Evolutionary conservation across 2,329 filamentous ascomycete species (phyloP).

Genomic region (Periconia sp.): DNA sequence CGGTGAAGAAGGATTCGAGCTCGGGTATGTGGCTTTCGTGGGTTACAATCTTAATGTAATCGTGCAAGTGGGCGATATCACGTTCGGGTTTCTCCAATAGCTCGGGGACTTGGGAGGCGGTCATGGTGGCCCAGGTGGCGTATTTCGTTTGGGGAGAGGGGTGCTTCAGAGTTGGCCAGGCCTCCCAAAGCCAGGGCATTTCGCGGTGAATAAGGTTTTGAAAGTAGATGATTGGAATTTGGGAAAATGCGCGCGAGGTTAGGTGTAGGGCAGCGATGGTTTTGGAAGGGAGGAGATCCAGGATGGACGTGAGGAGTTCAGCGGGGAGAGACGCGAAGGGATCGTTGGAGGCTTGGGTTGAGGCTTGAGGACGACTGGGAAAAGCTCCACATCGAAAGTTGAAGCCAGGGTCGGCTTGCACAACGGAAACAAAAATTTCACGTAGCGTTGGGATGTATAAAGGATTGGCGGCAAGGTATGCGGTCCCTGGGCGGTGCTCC

Average conservation of each 20-base stretch:
- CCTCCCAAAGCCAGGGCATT: slow-evolving; percentile 30
- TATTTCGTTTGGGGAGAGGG: slow-evolving; percentile 1
- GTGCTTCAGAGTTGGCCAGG: slow-evolving; percentile 2
- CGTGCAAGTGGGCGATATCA: neutral
- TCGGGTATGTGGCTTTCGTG: slow-evolving; percentile 13
- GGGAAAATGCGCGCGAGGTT: slow-evolving; percentile 16
- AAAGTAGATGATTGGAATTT: slow-evolving; percentile 21
- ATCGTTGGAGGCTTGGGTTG: slow-evolving; percentile 7
- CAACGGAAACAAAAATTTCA: slow-evolving; percentile 9
- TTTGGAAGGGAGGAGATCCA: slow-evolving; percentile 13
- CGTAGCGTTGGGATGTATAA: slow-evolving; percentile 20
- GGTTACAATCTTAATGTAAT: slow-evolving; percentile 5
- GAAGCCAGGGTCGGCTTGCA: neutral
- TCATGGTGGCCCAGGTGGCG: slow-evolving; percentile 7
- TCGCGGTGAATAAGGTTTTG: slow-evolving; percentile 17
- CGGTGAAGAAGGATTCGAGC: neutral
- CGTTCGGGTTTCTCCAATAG: neutral
- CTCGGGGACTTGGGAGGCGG: neutral
- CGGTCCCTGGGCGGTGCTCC: slow-evolving; percentile 10
- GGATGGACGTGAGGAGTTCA: slow-evolving; percentile 18
- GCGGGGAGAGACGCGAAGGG: slow-evolving; percentile 16
- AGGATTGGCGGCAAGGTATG: slow-evolving; percentile 26
- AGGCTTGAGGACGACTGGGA: neutral
- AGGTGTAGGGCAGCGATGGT: slow-evolving; percentile 24
- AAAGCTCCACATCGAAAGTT: slow-evolving; percentile 6